Evolutionary conservation across 306 rosid species (phyloP).

Genomic region (Senna tora): DNA sequence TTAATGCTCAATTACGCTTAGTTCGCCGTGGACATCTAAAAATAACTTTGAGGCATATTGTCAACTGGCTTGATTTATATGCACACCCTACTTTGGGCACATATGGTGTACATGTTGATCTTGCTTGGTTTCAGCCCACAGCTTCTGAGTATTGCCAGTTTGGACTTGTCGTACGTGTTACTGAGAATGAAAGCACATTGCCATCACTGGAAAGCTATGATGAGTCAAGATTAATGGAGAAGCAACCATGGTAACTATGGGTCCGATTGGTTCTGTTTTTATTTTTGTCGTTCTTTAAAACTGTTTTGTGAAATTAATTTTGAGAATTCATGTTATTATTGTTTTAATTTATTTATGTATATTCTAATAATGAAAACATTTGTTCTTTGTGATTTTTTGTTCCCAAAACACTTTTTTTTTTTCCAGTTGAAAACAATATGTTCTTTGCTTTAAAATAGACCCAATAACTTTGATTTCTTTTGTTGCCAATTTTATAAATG

Average conservation of each 20-base stretch:
- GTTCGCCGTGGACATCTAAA: slow-evolving; percentile 57
- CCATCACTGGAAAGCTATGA: slow-evolving; percentile 41
- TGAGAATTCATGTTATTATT: too few relatives aligned
- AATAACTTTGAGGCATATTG: slow-evolving; percentile 48
- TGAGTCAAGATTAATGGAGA: slow-evolving; percentile 29
- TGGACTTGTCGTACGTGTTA: slow-evolving; percentile 50
- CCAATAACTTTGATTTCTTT: neutral
- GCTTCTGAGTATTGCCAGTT: slow-evolving; percentile 63
- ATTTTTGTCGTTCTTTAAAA: too few relatives aligned
- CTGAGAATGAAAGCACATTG: slow-evolving; percentile 35
- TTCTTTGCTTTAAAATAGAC: too few relatives aligned
- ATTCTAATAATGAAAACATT: too few relatives aligned
- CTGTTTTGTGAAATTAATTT: too few relatives aligned
- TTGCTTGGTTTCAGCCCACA: slow-evolving; percentile 70
- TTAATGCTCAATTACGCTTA: slow-evolving; percentile 65
- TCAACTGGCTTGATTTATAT: slow-evolving; percentile 60
- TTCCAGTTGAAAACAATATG: too few relatives aligned
- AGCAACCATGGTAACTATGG: slow-evolving; percentile 47
- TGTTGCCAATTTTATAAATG: neutral
- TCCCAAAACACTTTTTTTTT: too few relatives aligned
- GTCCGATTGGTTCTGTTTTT: too few relatives aligned
- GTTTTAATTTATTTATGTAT: too few relatives aligned
- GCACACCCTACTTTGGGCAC: slow-evolving; percentile 49
- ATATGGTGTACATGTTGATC: slow-evolving; percentile 54
- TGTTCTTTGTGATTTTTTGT: too few relatives aligned